Conservation (phyloP, 1,284 basidiomycete genomes). For the Exobasidium rhododendri region DNA sequence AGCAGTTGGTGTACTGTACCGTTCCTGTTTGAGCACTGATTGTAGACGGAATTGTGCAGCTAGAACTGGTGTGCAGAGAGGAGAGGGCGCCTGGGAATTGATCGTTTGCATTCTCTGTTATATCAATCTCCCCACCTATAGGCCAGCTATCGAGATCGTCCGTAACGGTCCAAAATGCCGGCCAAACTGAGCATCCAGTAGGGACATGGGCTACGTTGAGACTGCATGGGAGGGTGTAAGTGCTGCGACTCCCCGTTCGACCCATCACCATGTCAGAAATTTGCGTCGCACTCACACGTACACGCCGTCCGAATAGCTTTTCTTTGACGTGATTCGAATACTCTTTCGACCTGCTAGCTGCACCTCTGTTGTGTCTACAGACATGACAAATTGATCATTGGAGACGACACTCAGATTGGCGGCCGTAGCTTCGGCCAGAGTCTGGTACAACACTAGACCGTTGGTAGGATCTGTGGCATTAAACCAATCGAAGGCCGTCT, state of each 20-base stretch:
- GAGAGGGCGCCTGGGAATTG: slow-evolving; percentile 35
- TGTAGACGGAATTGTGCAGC: slow-evolving; percentile 26
- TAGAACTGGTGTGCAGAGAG: slow-evolving; percentile 36
- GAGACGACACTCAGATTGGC: slow-evolving; percentile 44
- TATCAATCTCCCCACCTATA: slow-evolving; percentile 51
- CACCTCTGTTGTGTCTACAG: slow-evolving; percentile 32
- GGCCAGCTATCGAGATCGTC: slow-evolving; percentile 31
- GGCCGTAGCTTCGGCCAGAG: slow-evolving; percentile 22
- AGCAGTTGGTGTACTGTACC: slow-evolving; percentile 38
- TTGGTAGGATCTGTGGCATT: slow-evolving; percentile 38
- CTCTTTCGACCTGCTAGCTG: slow-evolving; percentile 34
- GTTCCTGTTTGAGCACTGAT: slow-evolving; percentile 27
- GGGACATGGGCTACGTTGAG: slow-evolving; percentile 48
- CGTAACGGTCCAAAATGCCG: slow-evolving; percentile 53
- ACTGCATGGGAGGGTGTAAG: slow-evolving; percentile 9
- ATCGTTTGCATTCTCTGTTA: slow-evolving; percentile 51
- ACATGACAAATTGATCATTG: slow-evolving; percentile 37
- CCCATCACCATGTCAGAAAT: neutral
- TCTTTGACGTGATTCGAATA: slow-evolving; percentile 45
- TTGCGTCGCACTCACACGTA: slow-evolving; percentile 24
- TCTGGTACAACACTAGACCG: slow-evolving; percentile 45
- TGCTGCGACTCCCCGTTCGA: neutral
- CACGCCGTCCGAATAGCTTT: slow-evolving; percentile 42
- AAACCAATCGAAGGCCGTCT: slow-evolving; percentile 38
- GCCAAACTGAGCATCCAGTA: slow-evolving; percentile 48